Conservation (phyloP, 768 basidiomycete genomes). For the Punctularia strigosozonata region DNA sequence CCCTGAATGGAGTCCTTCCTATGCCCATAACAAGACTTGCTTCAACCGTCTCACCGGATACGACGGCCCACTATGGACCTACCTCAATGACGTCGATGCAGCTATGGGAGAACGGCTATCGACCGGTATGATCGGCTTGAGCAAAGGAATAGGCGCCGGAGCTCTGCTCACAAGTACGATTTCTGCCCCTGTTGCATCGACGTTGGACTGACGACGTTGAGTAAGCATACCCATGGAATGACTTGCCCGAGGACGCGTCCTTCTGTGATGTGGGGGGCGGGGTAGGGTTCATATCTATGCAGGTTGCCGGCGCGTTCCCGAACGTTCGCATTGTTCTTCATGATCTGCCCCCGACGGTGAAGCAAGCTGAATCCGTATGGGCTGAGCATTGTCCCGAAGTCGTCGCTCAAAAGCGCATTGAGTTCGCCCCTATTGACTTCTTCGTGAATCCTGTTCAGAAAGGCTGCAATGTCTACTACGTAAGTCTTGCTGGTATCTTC, state of each 20-base stretch:
- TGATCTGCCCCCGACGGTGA: conserved; percentile 17
- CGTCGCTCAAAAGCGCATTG: conserved; percentile 21
- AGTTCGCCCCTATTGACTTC: conserved; percentile 28
- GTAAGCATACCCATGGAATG: conserved; percentile 20
- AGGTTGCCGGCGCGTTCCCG: conserved; percentile 16
- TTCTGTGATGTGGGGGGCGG: conserved; percentile 25
- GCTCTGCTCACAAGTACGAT: neutral
- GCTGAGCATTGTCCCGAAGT: conserved; percentile 21
- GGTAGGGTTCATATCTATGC: conserved; percentile 19
- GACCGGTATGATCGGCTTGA: conserved; percentile 1
- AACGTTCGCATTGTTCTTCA: conserved; percentile 21
- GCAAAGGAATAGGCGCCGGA: neutral
- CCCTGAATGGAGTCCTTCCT: conserved; percentile 8
- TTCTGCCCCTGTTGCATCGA: neutral
- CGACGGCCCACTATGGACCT: conserved; percentile 11
- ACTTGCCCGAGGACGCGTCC: conserved; percentile 11
- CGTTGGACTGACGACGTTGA: neutral
- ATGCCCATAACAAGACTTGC: conserved; percentile 12
- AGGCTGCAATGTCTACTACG: conserved; percentile 29
- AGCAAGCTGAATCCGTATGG: conserved; percentile 18
- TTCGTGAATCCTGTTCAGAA: conserved; percentile 23
- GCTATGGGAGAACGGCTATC: conserved; percentile 9
- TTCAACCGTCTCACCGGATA: conserved; percentile 12
- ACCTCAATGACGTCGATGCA: conserved; percentile 15
- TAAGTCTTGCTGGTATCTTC: conserved; percentile 16